Conservation (phyloP, 495 filamentous ascomycete species). For the Aspergillus panamensis region DNA sequence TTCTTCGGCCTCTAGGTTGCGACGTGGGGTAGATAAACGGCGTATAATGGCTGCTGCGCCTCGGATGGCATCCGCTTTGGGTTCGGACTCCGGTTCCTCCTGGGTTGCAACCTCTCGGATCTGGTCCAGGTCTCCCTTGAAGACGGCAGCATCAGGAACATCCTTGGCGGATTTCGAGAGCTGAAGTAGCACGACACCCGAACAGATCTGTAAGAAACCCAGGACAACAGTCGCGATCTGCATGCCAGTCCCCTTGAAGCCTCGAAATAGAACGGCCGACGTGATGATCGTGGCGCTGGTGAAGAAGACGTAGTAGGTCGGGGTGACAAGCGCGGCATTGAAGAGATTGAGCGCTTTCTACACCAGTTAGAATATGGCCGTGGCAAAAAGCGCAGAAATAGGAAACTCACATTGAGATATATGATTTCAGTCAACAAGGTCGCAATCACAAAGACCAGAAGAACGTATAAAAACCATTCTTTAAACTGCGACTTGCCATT, state of each 20-base stretch:
- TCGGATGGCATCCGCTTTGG: constrained; percentile 93
- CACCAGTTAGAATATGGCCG: constrained; percentile 26
- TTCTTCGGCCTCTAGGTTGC: constrained; percentile 78
- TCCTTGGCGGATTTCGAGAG: constrained; percentile 98
- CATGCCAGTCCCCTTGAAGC: constrained; percentile 81
- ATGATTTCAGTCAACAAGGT: constrained; percentile 92
- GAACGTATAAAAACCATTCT: constrained; percentile 92
- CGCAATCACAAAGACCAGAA: constrained; percentile 83
- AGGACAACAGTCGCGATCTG: constrained; percentile 86
- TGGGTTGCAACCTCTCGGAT: constrained; percentile 92
- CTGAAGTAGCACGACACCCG: constrained; percentile 93
- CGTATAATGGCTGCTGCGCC: constrained; percentile 88
- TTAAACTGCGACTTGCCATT: constrained; percentile 84
- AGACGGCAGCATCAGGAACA: constrained; percentile 89
- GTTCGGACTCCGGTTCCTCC: constrained; percentile 90
- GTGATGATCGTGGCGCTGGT: constrained; percentile 92
- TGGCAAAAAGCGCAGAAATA: not conserved
- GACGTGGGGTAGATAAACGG: constrained; percentile 69
- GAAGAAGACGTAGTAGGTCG: constrained; percentile 98
- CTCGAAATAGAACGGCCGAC: constrained; percentile 86
- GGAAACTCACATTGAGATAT: constrained; percentile 78
- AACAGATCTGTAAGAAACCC: constrained; percentile 92
- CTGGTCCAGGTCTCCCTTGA: constrained; percentile 91
- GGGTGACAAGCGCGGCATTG: constrained; percentile 95
- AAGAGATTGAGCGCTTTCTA: constrained; percentile 99